These are phyloP conservation scores for Leishmania arabica DNA, from an alignment of 208 protist genomes.

Conservation along the genomic window DNA sequence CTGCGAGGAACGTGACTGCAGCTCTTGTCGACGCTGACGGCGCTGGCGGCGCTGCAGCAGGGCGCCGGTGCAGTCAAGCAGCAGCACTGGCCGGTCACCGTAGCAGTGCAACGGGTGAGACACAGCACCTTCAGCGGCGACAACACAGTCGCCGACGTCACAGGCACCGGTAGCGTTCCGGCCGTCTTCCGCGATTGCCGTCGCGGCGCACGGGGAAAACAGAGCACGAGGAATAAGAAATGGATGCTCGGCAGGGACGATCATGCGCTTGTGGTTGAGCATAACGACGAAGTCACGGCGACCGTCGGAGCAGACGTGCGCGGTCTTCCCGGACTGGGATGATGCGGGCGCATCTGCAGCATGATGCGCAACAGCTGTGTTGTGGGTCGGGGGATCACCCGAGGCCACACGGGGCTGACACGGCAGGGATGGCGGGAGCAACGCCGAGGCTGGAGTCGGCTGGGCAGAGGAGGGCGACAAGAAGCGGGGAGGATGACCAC, in stretches of 20 bases:
- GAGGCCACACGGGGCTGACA: not conserved
- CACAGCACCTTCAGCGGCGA: not conserved
- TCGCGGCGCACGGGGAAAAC: slow-evolving; percentile 2
- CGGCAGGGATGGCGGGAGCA: not conserved
- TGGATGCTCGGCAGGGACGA: slow-evolving; percentile 8
- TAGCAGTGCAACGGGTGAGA: slow-evolving; percentile 3
- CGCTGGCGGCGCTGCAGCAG: slow-evolving; percentile 15
- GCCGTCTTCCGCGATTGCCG: not conserved
- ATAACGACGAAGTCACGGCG: slow-evolving; percentile 14
- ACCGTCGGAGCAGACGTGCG: not conserved
- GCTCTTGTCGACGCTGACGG: slow-evolving; percentile 8
- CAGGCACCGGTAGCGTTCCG: not conserved
- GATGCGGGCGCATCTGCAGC: not conserved
- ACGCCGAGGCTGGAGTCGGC: not conserved
- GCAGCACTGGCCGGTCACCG: slow-evolving; percentile 24
- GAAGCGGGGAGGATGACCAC: not conserved
- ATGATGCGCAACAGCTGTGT: not conserved
- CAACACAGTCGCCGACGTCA: not conserved
- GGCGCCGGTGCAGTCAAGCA: slow-evolving; percentile 34
- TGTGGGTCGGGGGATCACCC: not conserved
- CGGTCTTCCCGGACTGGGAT: not conserved
- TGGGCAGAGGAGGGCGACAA: not conserved
- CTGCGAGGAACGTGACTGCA: not conserved
- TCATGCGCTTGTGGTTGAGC: slow-evolving; percentile 23
- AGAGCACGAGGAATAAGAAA: slow-evolving; percentile 16